Evolutionary conservation across 306 rosid species (phyloP).

Genomic region (Vigna angularis): DNA sequence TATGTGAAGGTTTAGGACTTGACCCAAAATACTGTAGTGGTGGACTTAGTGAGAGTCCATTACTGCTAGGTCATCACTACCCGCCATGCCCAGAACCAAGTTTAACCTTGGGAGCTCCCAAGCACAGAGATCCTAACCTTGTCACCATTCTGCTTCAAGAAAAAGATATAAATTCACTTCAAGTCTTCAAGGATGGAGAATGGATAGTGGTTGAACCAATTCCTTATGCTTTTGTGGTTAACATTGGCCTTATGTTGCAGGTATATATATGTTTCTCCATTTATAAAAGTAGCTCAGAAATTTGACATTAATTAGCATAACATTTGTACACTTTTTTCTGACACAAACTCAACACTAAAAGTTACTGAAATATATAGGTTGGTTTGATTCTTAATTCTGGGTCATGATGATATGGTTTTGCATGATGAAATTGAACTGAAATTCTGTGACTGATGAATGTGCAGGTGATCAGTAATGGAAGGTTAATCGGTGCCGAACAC

Average conservation of each 20-base stretch:
- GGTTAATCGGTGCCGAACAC: slow-evolving; percentile 66
- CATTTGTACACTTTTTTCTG: slow-evolving; percentile 6
- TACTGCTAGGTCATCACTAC: slow-evolving; percentile 60
- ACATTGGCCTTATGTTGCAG: slow-evolving; percentile 52
- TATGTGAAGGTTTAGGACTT: slow-evolving; percentile 71
- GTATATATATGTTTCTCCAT: slow-evolving; percentile 16
- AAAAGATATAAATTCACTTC: slow-evolving; percentile 59
- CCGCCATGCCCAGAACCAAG: slow-evolving; percentile 77
- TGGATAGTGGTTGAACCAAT: slow-evolving; percentile 62
- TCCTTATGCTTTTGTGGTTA: slow-evolving; percentile 58
- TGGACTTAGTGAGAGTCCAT: slow-evolving; percentile 48
- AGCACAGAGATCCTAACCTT: slow-evolving; percentile 69
- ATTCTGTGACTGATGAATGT: neutral
- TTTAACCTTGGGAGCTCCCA: slow-evolving; percentile 63
- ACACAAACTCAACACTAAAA: neutral
- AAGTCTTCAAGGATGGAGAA: slow-evolving; percentile 54
- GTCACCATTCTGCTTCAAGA: slow-evolving; percentile 69
- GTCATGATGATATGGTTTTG: neutral
- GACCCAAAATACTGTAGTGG: slow-evolving; percentile 46
- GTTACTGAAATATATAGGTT: neutral
- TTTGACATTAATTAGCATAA: neutral
- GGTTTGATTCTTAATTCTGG: neutral
- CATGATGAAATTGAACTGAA: neutral
- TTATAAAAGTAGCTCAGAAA: too few species aligned
- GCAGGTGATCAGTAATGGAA: slow-evolving; percentile 69